Evolutionary conservation across 108 stramenopile genomes (phyloP), one percentile per base, ranked within the genome.

Genomic region (Cyclostephanos invisitatus): DNA sequence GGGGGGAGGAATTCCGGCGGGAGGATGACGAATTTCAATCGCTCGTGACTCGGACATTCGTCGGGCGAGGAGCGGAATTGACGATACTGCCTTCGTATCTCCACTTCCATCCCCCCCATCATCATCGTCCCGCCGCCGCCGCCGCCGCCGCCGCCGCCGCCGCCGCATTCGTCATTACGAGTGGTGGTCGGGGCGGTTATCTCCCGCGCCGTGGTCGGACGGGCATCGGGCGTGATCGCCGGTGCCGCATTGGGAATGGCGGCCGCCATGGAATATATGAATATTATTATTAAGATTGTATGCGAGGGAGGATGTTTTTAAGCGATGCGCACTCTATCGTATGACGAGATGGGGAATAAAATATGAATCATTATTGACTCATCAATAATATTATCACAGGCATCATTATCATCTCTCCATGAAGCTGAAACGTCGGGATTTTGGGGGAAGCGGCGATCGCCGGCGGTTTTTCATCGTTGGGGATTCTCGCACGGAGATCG

Each of bases 221-320:
- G 54, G 9, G 37, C 24, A 17, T 72, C 72, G 27, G 72, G 72
- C 18, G 72, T 64, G 54, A 72, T 72, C 4, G 72, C 72, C 20
- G 72, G 66, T 25, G 48, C 27, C 36, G 55, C 55, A 14, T 27
- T 10, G 3, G 4, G 15, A n/a, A 29, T 27, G 54, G 53, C 22
- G 25, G 51, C 51, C 22, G 51, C 51, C 51, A 53, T 40, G 4
- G 32, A 4, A 32, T 32, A 32, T 32, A 32, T 32, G 4, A 3
- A 32, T 32, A 32, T 32, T n/a, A n/a, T n/a, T n/a, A n/a, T n/a
- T n/a, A n/a, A n/a, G n/a, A n/a, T n/a, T 32, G 4, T 32, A 4
- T 32, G 32, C 32, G 32, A 2, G 32, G 5, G 48, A 18, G 18
- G 15, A 5, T 49, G 48, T 4, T 18, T 1, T 5, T 49, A 17